These are phyloP conservation scores for Rhododendron mucronatum DNA, from an alignment of 148 eudicot species.

Conservation along the genomic window DNA sequence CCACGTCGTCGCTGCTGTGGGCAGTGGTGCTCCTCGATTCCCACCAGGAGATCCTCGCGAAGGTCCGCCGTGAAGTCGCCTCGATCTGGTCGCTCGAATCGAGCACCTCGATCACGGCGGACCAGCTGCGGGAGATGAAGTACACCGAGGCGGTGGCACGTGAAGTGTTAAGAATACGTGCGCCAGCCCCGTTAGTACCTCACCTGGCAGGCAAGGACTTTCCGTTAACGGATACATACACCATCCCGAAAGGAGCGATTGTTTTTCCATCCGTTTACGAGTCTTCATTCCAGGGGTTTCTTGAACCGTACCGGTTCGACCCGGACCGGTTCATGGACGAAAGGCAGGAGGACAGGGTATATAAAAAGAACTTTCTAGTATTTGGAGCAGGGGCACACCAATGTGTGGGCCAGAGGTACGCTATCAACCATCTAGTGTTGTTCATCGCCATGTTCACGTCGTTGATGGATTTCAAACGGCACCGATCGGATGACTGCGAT, in stretches of 20 bases:
- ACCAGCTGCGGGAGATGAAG: slow-evolving; percentile 49
- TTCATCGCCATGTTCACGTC: slow-evolving; percentile 66
- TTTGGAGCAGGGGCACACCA: slow-evolving; percentile 90
- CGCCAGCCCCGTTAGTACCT: slow-evolving; percentile 81
- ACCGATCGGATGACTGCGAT: slow-evolving; percentile 72
- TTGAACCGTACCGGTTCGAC: slow-evolving; percentile 64
- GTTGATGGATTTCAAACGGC: slow-evolving; percentile 62
- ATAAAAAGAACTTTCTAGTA: slow-evolving; percentile 59
- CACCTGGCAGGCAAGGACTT: slow-evolving; percentile 72
- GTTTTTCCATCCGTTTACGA: slow-evolving; percentile 86
- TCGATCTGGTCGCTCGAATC: slow-evolving; percentile 43
- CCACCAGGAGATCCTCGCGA: slow-evolving; percentile 52
- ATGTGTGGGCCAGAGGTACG: slow-evolving; percentile 87
- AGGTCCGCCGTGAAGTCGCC: slow-evolving; percentile 48
- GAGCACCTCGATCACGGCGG: slow-evolving; percentile 37
- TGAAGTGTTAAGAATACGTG: slow-evolving; percentile 56
- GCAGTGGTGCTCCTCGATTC: slow-evolving; percentile 64
- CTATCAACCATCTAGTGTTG: slow-evolving; percentile 56
- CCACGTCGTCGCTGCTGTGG: slow-evolving; percentile 80
- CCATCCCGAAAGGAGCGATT: slow-evolving; percentile 65
- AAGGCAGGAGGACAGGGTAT: slow-evolving; percentile 59
- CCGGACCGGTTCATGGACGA: slow-evolving; percentile 82
- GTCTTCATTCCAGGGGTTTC: slow-evolving; percentile 81
- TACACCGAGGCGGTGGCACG: slow-evolving; percentile 95
- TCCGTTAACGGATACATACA: slow-evolving; percentile 39